phyloP scores from a whole-genome alignment of 2,329 filamentous ascomycete genomes.

The Stachybotrys chartarum region DNA sequence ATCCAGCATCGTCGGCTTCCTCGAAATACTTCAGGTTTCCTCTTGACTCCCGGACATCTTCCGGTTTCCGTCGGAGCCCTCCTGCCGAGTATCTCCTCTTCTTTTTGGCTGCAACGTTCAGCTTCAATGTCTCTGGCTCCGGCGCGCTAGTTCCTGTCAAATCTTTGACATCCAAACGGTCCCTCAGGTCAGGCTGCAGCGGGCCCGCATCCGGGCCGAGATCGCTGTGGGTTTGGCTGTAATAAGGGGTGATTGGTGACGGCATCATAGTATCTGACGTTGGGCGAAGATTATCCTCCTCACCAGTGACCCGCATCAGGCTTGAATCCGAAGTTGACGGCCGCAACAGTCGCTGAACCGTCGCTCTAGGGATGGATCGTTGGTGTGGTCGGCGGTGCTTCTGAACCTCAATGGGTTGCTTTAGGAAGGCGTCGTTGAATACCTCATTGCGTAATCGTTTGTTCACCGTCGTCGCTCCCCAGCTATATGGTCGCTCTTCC shows the following conservation, averaged over 20 bases:
- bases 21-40: slow-evolving; percentile 88
- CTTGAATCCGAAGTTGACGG: slow-evolving; percentile 38
- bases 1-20: slow-evolving; percentile 77
- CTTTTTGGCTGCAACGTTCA: slow-evolving; percentile 34
- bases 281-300: background rate
- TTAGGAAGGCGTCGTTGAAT: slow-evolving; percentile 83
- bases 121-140: slow-evolving; percentile 49
- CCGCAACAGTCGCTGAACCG: slow-evolving; percentile 36
- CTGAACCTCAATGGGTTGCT: slow-evolving; percentile 74
- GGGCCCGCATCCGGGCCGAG: slow-evolving; percentile 18
- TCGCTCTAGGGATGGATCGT: slow-evolving; percentile 52
- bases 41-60: slow-evolving; percentile 61
- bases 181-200: slow-evolving; percentile 23
- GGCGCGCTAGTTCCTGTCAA: slow-evolving; percentile 59
- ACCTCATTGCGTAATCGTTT: slow-evolving; percentile 83
- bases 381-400: slow-evolving; percentile 67
- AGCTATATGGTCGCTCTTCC: slow-evolving; percentile 57
- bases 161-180: slow-evolving; percentile 37
- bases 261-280: background rate
- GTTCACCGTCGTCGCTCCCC: slow-evolving; percentile 91
- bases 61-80: slow-evolving; percentile 66
- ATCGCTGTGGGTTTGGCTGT: slow-evolving; percentile 25
- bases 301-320: slow-evolving; percentile 14
- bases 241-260: slow-evolving; percentile 5
- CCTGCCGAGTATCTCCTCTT: slow-evolving; percentile 81